Evolutionary conservation across 345 rosid genomes (phyloP), one percentile per base, ranked within the genome.

Genomic region (Eutrema japonicum): DNA sequence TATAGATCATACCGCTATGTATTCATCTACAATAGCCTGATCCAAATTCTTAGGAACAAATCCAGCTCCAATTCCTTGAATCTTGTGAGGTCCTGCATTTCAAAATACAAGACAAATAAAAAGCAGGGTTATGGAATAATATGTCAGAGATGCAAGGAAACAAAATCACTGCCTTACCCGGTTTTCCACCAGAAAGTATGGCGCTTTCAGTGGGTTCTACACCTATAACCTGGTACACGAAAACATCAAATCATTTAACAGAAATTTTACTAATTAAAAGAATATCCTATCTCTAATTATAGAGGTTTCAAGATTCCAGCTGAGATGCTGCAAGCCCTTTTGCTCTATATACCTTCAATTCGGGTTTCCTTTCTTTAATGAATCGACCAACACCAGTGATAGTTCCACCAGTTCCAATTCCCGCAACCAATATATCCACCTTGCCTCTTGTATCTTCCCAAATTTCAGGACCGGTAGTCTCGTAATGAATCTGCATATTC

Each of bases 51-150:
- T 78, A 38, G 99, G 99, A 36, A 95, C 78, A 80, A 95, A 95
- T 64, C 99, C 99, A 54, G 99, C 99, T 81, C 99, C 99, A 66
- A 95, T 95, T 75, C 99, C 99, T 82, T 95, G 97, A 86, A 95
- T 95, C 82, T 95, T 91, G 88, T 95, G 99, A 75, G 97, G 99
- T 63, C 99, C 99, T 95, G 85, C 61, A 80, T 54, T 68, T 75
- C 47, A 41, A 52, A 40, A 71, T 3, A 65, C 49, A 35, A 35
- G 41, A 32, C 11, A 32, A 40, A 32, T 46, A 14, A 55, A 46
- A 63, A 1, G 11, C 42, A 70, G 6, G 1, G 4, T 50, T 4
- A 27, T 5, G 55, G 11, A 48, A 22, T 56, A 13, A 62, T 13
- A 38, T 12, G 49, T 7, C 53, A n/a, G 57, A 64, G 72, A 71